Evolutionary conservation across 257 asterid genomes (phyloP).

Genomic region (Solanum chmielewskii): DNA sequence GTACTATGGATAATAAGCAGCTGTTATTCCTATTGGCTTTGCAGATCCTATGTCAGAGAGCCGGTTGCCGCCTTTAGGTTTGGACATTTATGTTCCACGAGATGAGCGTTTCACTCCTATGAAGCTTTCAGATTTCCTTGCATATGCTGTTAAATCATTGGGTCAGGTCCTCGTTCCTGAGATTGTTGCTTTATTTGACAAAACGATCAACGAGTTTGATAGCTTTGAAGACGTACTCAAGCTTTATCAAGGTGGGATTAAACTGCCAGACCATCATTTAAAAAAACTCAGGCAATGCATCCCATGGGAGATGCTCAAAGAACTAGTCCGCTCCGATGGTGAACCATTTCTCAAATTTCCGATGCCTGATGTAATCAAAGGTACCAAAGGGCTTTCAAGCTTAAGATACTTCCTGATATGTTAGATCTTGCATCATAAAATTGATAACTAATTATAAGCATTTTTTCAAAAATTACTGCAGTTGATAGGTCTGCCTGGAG

Average conservation of each 20-base stretch:
- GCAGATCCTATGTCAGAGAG: constrained; percentile 68
- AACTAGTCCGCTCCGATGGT: constrained; percentile 59
- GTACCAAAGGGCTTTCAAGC: constrained; percentile 14
- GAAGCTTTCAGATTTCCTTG: constrained; percentile 79
- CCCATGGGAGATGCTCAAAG: constrained; percentile 64
- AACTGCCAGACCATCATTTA: constrained; percentile 32
- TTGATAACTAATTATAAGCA: background rate
- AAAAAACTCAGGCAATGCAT: constrained; percentile 32
- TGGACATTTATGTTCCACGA: constrained; percentile 62
- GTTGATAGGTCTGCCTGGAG: constrained; percentile 90
- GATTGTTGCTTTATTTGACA: constrained; percentile 48
- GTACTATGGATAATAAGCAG: background rate
- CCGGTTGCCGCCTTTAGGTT: constrained; percentile 43
- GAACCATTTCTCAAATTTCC: constrained; percentile 57
- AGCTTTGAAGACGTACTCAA: constrained; percentile 55
- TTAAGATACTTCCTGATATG: background rate
- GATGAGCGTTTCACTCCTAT: constrained; percentile 68
- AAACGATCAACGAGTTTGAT: constrained; percentile 80
- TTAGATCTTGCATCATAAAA: background rate
- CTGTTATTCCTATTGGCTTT: background rate
- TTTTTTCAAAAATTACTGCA: constrained; percentile 11
- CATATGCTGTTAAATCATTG: constrained; percentile 61
- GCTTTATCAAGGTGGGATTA: constrained; percentile 49
- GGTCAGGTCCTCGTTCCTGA: constrained; percentile 69
- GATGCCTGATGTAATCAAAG: constrained; percentile 66